Base-by-base conservation (phyloP, 2,329 filamentous ascomycete species). In the Ophioceras dolichostomum region DNA sequence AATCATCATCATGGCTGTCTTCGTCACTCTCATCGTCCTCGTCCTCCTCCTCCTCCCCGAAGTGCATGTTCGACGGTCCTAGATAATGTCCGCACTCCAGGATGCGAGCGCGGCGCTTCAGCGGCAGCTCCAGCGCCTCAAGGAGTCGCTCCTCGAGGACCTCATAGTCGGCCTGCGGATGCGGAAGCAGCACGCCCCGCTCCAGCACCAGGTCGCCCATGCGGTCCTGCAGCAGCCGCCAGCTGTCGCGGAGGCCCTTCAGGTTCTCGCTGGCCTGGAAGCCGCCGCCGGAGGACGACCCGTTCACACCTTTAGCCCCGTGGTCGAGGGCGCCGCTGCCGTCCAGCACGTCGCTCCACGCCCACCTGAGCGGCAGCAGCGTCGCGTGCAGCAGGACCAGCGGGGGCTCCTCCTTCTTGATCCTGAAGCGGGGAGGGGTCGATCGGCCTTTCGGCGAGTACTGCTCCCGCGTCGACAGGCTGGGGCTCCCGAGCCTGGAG, bases 121-220 rank as follows among this genome's bases (percentile, higher is more conserved):
- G 62, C 2, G 76, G 78, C 13, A 89, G 63, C 53, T 86, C 83
- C 32, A 88, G 58, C 2, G 79, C 77, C 55, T 88, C 83, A 3
- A 88, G 61, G 24, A 89, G 64, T 20, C 83, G 67, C 59, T 88
- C 83, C 57, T 89, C 82, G 0, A 91, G 68, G 39, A 85, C 60
- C 54, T 88, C 83, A 49, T 83, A 89, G 53, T 88, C 83, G 39
- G 80, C 79, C 46, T 83, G 74, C 1, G 84, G 84, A 51, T 91
- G 85, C 2, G 82, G 75, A 7, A 91, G 68, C 31, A 91, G 62
- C 24, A 91, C 68, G 3, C 82, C 84, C 17, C 84, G 70, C 50
- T 83, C 72, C 44, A 83, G 68, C 10, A 87, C 75, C 0, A 81
- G 84, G 36, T 86, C 81, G 2, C 75, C 76, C 4, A 84, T 65